A percentile compares a stretch with the other conserved stretches of the same genome.
These are phyloP conservation scores for Punica granatum DNA, from an alignment of 345 rosid genomes.

Conservation along the genomic window DNA sequence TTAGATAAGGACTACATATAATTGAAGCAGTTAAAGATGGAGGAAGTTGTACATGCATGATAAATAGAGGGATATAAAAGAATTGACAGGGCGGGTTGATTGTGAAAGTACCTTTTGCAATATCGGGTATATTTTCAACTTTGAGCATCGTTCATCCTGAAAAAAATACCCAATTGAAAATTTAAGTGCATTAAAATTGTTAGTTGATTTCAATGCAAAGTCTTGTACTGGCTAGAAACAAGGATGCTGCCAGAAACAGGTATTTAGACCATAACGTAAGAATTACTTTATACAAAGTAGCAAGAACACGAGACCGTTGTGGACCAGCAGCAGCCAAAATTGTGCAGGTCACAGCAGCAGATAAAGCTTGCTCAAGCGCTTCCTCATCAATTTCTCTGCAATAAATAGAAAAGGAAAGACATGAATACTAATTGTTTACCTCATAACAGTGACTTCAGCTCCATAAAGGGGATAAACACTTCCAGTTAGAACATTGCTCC, in stretches of 20 bases:
- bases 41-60: neutral
- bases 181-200: constrained; percentile 5
- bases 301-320: constrained; percentile 92
- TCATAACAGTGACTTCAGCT: neutral
- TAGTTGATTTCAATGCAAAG: constrained; percentile 4
- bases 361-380: constrained; percentile 82
- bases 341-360: constrained; percentile 97
- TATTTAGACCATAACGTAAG: neutral
- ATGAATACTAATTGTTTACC: neutral
- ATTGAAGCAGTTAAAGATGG: neutral
- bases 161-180: constrained; percentile 13
- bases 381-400: constrained; percentile 85
- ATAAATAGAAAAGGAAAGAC: neutral
- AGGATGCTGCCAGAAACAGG: neutral
- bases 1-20: neutral
- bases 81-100: neutral
- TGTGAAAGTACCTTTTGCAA: constrained; percentile 66
- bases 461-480: neutral
- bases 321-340: constrained; percentile 98
- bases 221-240: neutral
- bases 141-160: constrained; percentile 97
- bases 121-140: constrained; percentile 88
- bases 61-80: neutral
- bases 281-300: constrained; percentile 78
- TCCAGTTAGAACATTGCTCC: neutral